A percentile compares a stretch with the other conserved stretches of the same genome.
Conservation (phyloP, 2,329 filamentous ascomycete genomes). For the Coleophoma eucalyptorum region DNA sequence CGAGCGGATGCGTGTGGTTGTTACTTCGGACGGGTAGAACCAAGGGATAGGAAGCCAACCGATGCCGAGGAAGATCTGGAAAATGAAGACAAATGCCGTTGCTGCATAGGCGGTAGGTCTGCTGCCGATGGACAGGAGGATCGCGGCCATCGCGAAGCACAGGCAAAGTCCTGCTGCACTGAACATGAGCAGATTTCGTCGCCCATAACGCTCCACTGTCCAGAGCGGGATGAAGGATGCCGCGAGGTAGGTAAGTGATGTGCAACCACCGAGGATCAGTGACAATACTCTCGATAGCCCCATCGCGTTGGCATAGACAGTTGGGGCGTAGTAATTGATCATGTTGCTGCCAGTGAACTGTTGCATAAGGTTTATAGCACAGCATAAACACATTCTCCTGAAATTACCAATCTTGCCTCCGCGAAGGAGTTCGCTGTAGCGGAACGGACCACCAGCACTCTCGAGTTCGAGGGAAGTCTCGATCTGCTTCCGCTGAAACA, state of each 20-base stretch:
- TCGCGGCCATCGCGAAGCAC: slow-evolving; percentile 43
- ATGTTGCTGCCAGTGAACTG: slow-evolving; percentile 13
- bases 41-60: slow-evolving; percentile 46
- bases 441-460: slow-evolving; percentile 19
- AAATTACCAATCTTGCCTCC: slow-evolving; percentile 15
- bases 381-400: slow-evolving; percentile 9
- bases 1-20: slow-evolving; percentile 37
- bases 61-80: slow-evolving; percentile 23
- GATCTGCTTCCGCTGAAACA: slow-evolving; percentile 28
- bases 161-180: slow-evolving; percentile 40
- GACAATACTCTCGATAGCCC: slow-evolving; percentile 49
- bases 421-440: slow-evolving; percentile 13
- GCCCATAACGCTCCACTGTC: slow-evolving; percentile 39
- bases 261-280: slow-evolving; percentile 24
- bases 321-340: slow-evolving; percentile 21
- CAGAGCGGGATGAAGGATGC: slow-evolving; percentile 54
- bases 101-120: slow-evolving; percentile 36
- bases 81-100: slow-evolving; percentile 21
- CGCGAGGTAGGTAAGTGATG: slow-evolving; percentile 49
- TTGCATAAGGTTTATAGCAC: slow-evolving; percentile 24
- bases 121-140: slow-evolving; percentile 26
- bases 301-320: slow-evolving; percentile 58
- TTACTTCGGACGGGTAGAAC: slow-evolving; percentile 46
- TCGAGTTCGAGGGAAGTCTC: slow-evolving; percentile 26
- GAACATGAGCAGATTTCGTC: slow-evolving; percentile 38